Base-by-base conservation (phyloP, 2,329 filamentous ascomycete genomes). In the Fusarium brevicatenulatum region DNA sequence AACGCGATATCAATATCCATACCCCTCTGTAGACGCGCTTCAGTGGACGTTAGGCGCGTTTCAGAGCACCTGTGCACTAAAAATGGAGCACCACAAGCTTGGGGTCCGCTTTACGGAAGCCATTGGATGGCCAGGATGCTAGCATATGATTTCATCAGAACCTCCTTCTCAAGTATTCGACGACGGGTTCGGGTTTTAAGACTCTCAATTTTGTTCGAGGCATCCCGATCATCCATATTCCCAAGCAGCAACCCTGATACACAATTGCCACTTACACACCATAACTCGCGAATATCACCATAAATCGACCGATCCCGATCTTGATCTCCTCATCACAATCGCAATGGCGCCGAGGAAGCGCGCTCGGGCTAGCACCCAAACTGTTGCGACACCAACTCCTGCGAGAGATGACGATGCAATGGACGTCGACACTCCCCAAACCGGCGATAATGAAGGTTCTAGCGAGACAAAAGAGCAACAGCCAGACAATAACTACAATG, bases 341-440 rank as follows among this genome's bases (percentile, higher is more conserved):
- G 53, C 47, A 50, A 94, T 94, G 92, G 90, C 91, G 61, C 92
- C 91, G 4, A 88, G 90, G 72, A 95, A 94, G 81, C 92, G 90
- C 77, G 86, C 88, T 42, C 91, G 89, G 77, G 83, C 80, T 55
- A 81, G 86, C 74, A 83, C 86, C 49, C 86, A 85, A 60, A 86
- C 88, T 37, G 85, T 86, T 54, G 88, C 89, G 19, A 91, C 90
- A n/a, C 88, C 87, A 13, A 85, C 86, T 19, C 83, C 85, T 12
- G 79, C 81, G 53, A 84, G 82, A 74, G 87, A 90, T 76, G 88
- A 90, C 64, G 90, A 92, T 81, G 83, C 85, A 30, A 91, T 89
- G 88, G 89, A 88, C 62, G 80, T 89, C 71, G 89, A 89, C 80
- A 87, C 87, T 9, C 87, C 88, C 3, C 82, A 86, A 78, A 75